A percentile compares a stretch with the other conserved stretches of the same genome.
phyloP scores from a whole-genome alignment of 75 land plant species.

The Adiantum capillusveneris region DNA sequence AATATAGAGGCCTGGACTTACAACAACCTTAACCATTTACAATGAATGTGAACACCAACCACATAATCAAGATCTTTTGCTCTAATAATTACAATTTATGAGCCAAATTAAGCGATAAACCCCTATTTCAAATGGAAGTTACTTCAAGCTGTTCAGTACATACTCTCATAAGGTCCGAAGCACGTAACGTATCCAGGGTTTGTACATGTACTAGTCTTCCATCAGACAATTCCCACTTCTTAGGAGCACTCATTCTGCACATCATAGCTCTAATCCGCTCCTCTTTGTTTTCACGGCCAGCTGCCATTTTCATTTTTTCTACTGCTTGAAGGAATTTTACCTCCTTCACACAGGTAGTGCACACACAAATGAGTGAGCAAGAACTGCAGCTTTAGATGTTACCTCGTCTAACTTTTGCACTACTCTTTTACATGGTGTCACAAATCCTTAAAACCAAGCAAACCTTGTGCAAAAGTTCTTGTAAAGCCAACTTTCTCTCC shows the following conservation, averaged over 20 bases:
- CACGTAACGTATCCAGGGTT: constrained; percentile 23
- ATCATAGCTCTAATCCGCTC: constrained; percentile 13
- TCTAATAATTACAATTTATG: too few relatives aligned
- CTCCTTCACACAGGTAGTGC: constrained; percentile 9
- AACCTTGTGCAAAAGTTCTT: constrained; percentile 4
- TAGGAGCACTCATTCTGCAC: constrained; percentile 23
- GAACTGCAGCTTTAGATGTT: not conserved
- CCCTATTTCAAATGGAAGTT: not conserved
- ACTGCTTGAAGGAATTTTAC: constrained; percentile 22
- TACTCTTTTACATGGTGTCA: not conserved
- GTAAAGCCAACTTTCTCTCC: not conserved
- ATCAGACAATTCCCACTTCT: constrained; percentile 32
- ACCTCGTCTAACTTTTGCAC: not conserved
- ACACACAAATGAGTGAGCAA: not conserved
- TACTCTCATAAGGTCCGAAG: constrained; percentile 23
- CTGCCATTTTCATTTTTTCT: constrained; percentile 15
- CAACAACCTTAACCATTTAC: too few relatives aligned
- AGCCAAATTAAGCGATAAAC: too few relatives aligned
- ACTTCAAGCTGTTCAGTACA: not conserved
- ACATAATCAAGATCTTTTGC: too few relatives aligned
- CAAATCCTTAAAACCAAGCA: not conserved
- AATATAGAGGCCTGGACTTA: too few relatives aligned
- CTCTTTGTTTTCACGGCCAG: constrained; percentile 17
- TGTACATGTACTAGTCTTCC: constrained; percentile 29
- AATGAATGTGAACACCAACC: too few relatives aligned